Base-by-base conservation (phyloP, 768 basidiomycete species). In the Boletellus emodensis region DNA sequence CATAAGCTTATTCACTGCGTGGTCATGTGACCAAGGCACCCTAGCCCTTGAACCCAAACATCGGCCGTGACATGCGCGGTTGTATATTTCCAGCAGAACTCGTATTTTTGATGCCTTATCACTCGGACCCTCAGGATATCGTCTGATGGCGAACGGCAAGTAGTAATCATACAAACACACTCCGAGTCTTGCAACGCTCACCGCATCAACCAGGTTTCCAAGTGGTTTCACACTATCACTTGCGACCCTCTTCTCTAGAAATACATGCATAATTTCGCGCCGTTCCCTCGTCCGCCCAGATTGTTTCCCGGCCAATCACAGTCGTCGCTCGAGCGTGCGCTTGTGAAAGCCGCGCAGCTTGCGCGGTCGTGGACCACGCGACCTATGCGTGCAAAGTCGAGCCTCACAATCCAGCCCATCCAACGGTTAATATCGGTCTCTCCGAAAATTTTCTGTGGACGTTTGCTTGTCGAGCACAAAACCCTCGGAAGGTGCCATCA, bases 351-450 rank as follows among this genome's bases (percentile, higher is more conserved):
- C 1, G 40, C 12, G 2, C 44, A 3, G 6, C 48, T 55, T 5
- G 34, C 48, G 0, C 28, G 34, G 20, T 36, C 48, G 10, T 56
- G 53, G 53, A 48, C 49, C 13, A 53, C 48, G 17, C 30, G 22
- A 0, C 24, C 42, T 0, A 39, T 50, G 15, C 35, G 44, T 11
- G 37, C 12, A 1, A 1, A 33, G 12, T 49, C 48, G 2, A 10
- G 9, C 3, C 1, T 17, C 4, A 40, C 45, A 1, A 17, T 4
- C 14, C 6, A 32, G 4, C 38, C 3, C 7, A 3, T 26, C 11
- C 3, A 6, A 17, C 5, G 1, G 4, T 22, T 22, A 8, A 8
- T 28, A 8, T 8, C 8, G 10, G 6, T 30, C 2, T 3, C 30
- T 1, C 1, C 15, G 3, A 30, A 7, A 26, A 17, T 18, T 45